Evolutionary conservation across 148 eudicot genomes (phyloP).

Genomic region (Dysphania ambrosioides): DNA sequence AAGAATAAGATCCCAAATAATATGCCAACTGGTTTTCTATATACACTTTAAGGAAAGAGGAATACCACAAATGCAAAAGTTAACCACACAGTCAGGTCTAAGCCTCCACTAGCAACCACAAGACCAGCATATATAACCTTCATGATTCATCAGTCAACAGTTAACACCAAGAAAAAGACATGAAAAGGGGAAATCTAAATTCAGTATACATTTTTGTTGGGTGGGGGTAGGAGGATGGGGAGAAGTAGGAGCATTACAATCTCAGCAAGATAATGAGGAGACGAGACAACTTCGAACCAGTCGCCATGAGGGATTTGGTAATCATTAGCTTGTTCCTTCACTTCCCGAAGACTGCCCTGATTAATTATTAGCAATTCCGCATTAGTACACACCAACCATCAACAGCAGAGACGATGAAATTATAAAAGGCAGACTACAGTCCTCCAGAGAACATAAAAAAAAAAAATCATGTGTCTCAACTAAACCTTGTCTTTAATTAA

Average conservation of each 20-base stretch:
- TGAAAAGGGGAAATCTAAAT: background rate
- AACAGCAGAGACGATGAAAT: too few relatives aligned
- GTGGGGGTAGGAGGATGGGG: background rate
- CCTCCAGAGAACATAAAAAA: too few relatives aligned
- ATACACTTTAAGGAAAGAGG: conserved; percentile 3
- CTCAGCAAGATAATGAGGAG: conserved; percentile 91
- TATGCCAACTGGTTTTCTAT: background rate
- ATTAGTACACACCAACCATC: background rate
- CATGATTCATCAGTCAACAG: conserved; percentile 16
- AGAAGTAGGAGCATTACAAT: conserved; percentile 42
- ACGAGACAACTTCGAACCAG: conserved; percentile 82
- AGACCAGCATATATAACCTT: conserved; percentile 87
- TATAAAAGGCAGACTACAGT: too few relatives aligned
- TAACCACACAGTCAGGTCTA: conserved; percentile 75
- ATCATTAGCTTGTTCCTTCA: conserved; percentile 39
- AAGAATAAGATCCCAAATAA: background rate
- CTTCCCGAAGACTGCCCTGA: conserved; percentile 73
- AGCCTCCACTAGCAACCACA: conserved; percentile 74
- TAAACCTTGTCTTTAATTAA: too few relatives aligned
- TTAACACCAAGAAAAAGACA: background rate
- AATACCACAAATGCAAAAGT: conserved; percentile 80
- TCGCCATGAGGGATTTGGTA: conserved; percentile 80
- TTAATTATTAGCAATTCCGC: conserved; percentile 7
- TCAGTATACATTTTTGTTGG: background rate
- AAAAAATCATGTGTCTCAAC: too few relatives aligned